Evolutionary conservation across 345 rosid genomes (phyloP).

Genomic region (Arabis hirsuta): DNA sequence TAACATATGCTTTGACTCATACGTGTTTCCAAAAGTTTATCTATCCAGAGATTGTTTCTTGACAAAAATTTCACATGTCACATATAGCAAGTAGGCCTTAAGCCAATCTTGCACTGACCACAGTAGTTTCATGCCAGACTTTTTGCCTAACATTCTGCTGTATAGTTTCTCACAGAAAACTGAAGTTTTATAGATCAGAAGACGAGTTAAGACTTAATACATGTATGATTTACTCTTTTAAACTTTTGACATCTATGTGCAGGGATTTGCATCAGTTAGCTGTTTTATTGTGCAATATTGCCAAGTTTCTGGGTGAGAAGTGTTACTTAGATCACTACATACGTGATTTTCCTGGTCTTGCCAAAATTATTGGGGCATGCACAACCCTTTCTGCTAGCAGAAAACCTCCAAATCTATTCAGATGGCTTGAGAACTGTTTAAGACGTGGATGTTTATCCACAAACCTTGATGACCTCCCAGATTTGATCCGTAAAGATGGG

Average conservation of each 20-base stretch:
- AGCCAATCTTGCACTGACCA: constrained; percentile 4
- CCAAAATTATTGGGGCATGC: constrained; percentile 48
- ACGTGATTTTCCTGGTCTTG: constrained; percentile 87
- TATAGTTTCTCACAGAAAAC: constrained; percentile 14
- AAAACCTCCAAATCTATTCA: constrained; percentile 78
- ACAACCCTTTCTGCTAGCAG: constrained; percentile 47
- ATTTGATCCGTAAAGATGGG: constrained; percentile 68
- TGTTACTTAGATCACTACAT: constrained; percentile 80
- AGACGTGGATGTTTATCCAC: constrained; percentile 62
- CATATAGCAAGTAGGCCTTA: not conserved
- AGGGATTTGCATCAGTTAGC: constrained; percentile 91
- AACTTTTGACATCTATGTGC: constrained; percentile 36
- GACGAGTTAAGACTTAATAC: constrained; percentile 18
- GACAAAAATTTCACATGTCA: constrained; percentile 2
- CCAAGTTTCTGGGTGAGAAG: constrained; percentile 72
- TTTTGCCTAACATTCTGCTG: constrained; percentile 17
- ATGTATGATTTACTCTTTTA: constrained; percentile 18
- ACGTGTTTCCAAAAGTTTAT: constrained; percentile 4
- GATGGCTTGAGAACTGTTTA: constrained; percentile 90
- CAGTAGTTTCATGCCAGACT: constrained; percentile 22
- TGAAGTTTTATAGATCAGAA: constrained; percentile 18
- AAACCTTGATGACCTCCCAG: constrained; percentile 67
- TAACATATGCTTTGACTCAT: constrained; percentile 4
- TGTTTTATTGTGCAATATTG: constrained; percentile 66
- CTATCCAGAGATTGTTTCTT: constrained; percentile 18